A percentile compares a stretch with the other conserved stretches of the same genome.
These are phyloP conservation scores for Noccaea caerulescens DNA, from an alignment of 345 rosid genomes.

Conservation along the genomic window DNA sequence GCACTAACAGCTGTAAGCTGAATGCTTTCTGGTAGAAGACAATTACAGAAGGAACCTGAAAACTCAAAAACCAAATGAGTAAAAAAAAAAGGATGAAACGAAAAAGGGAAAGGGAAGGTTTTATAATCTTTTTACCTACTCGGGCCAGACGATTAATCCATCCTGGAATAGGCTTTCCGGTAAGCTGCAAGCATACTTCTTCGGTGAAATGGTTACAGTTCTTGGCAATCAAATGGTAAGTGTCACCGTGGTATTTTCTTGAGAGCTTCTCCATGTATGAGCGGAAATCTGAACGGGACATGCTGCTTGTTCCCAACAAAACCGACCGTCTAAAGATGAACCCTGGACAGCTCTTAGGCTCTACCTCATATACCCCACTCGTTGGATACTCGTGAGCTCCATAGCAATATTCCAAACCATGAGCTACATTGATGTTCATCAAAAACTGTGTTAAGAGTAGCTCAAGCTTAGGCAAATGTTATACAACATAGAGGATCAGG, in stretches of 20 bases:
- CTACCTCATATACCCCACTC: conserved; percentile 94
- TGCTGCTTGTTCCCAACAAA: conserved; percentile 64
- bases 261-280: conserved; percentile 82
- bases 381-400: conserved; percentile 89
- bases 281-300: conserved; percentile 77
- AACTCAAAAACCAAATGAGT: conserved; percentile 21
- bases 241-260: conserved; percentile 75
- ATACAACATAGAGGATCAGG: background rate
- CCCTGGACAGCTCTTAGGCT: conserved; percentile 92
- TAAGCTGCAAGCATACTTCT: conserved; percentile 69
- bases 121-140: conserved; percentile 52
- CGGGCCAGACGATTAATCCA: conserved; percentile 94
- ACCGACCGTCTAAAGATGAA: conserved; percentile 85
- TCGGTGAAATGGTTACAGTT: conserved; percentile 96
- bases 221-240: conserved; percentile 95
- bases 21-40: conserved; percentile 87
- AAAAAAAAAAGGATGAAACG: background rate
- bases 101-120: conserved; percentile 1
- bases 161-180: conserved; percentile 90
- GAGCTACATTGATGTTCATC: conserved; percentile 54
- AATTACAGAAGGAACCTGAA: conserved; percentile 94
- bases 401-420: conserved; percentile 83
- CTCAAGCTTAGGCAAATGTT: background rate
- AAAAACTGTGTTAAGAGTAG: background rate
- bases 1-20: conserved; percentile 78